These are phyloP conservation scores for Leccinum disarticulatum DNA, from an alignment of 768 basidiomycete species.

Conservation along the genomic window DNA sequence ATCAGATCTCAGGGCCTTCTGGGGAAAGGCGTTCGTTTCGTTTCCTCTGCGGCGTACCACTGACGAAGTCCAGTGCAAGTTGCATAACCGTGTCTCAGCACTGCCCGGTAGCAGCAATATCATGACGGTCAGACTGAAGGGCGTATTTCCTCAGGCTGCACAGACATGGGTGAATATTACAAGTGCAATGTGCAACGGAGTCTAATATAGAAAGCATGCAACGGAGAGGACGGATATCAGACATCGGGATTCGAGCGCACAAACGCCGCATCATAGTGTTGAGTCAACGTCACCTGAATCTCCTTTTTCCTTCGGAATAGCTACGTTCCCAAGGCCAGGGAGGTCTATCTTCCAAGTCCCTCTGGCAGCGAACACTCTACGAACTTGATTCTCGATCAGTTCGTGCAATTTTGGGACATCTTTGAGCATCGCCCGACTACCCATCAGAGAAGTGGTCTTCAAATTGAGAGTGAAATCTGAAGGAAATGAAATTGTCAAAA, in stretches of 20 bases:
- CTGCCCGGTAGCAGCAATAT: not conserved
- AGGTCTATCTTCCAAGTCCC: conserved; percentile 68
- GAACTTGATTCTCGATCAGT: conserved; percentile 83
- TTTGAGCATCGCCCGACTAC: conserved; percentile 94
- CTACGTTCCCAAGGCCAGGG: conserved; percentile 54
- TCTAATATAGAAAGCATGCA: conserved; percentile 6
- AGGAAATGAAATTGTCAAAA: conserved; percentile 70
- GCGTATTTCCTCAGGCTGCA: not conserved
- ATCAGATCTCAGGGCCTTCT: not conserved
- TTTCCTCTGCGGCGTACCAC: not conserved
- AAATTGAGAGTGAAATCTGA: conserved; percentile 87
- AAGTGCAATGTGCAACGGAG: conserved; percentile 5
- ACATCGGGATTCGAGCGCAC: not conserved
- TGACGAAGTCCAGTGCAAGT: not conserved
- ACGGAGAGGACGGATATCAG: not conserved
- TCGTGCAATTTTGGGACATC: conserved; percentile 98
- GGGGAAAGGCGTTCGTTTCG: not conserved
- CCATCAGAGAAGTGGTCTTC: conserved; percentile 88
- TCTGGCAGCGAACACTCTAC: conserved; percentile 56
- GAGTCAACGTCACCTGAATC: conserved; percentile 5
- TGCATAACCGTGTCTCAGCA: not conserved
- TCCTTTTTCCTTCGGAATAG: conserved; percentile 31
- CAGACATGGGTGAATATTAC: not conserved
- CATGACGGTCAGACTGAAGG: not conserved
- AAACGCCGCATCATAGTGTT: not conserved